Percentiles rank a stretch among this genome's conserved stretches.
Conservation (phyloP, 139 green algal species). For the Chlamydomonas eustigma region DNA sequence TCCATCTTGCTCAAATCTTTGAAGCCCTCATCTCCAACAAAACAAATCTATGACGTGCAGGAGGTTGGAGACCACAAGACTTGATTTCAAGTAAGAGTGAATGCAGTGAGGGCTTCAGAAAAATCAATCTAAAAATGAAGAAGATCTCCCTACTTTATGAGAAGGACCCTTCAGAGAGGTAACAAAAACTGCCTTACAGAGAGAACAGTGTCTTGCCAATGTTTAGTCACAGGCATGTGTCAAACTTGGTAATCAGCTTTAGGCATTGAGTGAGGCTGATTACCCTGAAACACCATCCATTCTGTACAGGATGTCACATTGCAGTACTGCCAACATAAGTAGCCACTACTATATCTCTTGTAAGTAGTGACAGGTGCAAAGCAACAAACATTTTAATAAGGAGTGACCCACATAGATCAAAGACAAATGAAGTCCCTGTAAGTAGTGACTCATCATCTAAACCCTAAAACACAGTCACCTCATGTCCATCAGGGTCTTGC, state of each 20-base stretch:
- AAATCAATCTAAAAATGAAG: not conserved
- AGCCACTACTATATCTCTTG: too few relatives aligned
- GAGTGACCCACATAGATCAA: too few relatives aligned
- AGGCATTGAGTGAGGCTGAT: too few relatives aligned
- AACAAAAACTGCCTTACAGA: too few relatives aligned
- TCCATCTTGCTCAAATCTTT: slow-evolving; percentile 37
- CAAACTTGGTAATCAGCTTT: too few relatives aligned
- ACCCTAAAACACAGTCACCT: slow-evolving; percentile 28
- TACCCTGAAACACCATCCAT: too few relatives aligned
- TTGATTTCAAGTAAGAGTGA: not conserved
- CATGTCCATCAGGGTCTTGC: slow-evolving; percentile 51
- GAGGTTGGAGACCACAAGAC: not conserved
- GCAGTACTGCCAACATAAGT: not conserved
- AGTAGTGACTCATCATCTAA: too few relatives aligned
- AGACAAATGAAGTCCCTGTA: too few relatives aligned
- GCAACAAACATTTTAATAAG: not conserved
- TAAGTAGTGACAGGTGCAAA: not conserved
- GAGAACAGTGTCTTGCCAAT: too few relatives aligned
- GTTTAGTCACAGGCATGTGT: too few relatives aligned
- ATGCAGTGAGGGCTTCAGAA: not conserved
- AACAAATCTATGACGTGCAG: slow-evolving; percentile 40
- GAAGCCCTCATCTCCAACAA: slow-evolving; percentile 53
- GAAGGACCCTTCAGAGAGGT: too few relatives aligned
- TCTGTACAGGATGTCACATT: too few relatives aligned
- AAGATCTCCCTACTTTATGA: not conserved